Base-by-base conservation (phyloP, 805 yeast species). In the Hanseniaspora valbyensis region DNA sequence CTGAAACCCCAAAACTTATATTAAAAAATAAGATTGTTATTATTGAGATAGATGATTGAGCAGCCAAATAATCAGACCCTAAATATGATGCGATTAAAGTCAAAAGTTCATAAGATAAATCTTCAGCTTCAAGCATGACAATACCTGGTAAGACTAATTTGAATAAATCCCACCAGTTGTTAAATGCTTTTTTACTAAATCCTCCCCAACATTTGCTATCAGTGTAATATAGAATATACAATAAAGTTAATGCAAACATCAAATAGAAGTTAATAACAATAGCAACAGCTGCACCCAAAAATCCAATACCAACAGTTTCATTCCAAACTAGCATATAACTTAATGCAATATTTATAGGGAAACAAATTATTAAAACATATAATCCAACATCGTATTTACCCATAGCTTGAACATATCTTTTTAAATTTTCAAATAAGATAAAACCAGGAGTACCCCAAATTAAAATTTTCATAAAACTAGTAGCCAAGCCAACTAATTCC, bases 381-480 rank as follows among this genome's bases (percentile, higher is more conserved):
- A 94, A 83, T 9, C 89, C 82, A 4, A 95, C 95, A 59, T 84
- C 81, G 69, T 83, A 88, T 13, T 86, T 80, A 29, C 86, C 85
- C 64, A 87, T 95, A 0, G 94, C 85, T 67, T 86, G 95, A 52
- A 87, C 65, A 58, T 75, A 86, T 52, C 95, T 70, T 65, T 88
- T 87, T 25, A 87, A 79, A 38, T 86, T 76, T 65, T 88, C 95
- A 62, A 87, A 87, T 12, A 83, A 54, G 41, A 83, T 71, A 57
- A 80, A 76, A 0, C 89, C 94, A 0, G 95, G 95, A 7, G 84
- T 77, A 19, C 94, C 95, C 48, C 80, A 61, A 3, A 77, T 71
- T 53, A 76, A 70, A 5, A 76, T 67, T 50, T 82, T 67, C 58
- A 83, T 66, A 60, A 77, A 85, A 33, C 67, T 62, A 50, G 81